Base-by-base conservation (phyloP, 2,329 filamentous ascomycete species). In the Monilinia polystroma region DNA sequence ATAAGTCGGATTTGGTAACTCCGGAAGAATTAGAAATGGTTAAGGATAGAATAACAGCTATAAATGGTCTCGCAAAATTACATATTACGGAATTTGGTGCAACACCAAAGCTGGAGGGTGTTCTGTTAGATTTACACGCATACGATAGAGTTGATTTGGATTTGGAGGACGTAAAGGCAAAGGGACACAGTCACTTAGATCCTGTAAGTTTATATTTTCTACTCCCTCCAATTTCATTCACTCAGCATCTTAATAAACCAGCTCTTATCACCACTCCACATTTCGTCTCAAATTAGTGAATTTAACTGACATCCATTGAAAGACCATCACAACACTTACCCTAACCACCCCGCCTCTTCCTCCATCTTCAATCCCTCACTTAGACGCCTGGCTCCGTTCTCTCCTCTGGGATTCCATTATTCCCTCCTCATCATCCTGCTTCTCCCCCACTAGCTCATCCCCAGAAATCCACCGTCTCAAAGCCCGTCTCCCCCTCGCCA, bases 171-270 rank as follows among this genome's bases (percentile, higher is more conserved):
- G 89, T 90, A 66, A 83, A 84, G 11, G 82, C 80, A 51, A 93
- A 92, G 77, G 93, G 92, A 0, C 93, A 97, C 76, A 96, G 91
- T 73, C 93, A 97, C 79, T 82, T 98, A 14, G 95, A 99, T 78
- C 88, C 92, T 38, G 91, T 93, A 79, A 76, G 87, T 73, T 29
- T 23, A 53, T 41, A 18, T 29, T 20, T 32, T 26, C 14, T 14
- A 7, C 26, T 5, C 10, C 26, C 43, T 51, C 32, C 16, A 8
- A 16, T 4, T 14, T n/a, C 18, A 38, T 23, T 1, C 18, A 56
- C 5, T 4, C 8, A n/a, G 38, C 8, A 52, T 6, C 23, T 10
- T 5, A 3, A 23, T 18, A 29, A 49, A 47, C 18, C 12, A 14
- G 14, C 56, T 29, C 6, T n/a, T 26, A 10, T 26, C 4, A 3